Evolutionary conservation across 2,329 filamentous ascomycete genomes (phyloP), one percentile per base, ranked within the genome.

Genomic region (Talaromyces sp.): DNA sequence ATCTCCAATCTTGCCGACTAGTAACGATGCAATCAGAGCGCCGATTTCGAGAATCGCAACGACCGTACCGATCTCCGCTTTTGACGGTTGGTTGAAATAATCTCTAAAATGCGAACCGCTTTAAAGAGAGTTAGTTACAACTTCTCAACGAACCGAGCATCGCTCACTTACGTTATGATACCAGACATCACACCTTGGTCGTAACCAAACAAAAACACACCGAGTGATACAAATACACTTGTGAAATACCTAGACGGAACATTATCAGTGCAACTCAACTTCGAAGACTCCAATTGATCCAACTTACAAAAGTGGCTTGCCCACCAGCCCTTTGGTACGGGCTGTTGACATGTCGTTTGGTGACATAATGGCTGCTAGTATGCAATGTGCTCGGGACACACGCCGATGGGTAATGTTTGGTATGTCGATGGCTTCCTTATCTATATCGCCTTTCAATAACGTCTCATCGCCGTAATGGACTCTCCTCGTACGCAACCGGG

Each of bases 21-120:
- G 78, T 11, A 99, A 80, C 1, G 94, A 98, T 22, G 94, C 90
- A 72, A 96, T 90, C 68, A 99, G 90, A 43, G 95, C 95, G 66
- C 95, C 95, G 62, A 98, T 83, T 80, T 97, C 94, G 66, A 99
- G 86, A 72, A 99, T 98, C 70, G 95, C 94, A 65, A 99, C 95
- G 90, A 98, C 98, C 33, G 93, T 98, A 66, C 94, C 95, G 66
- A 99, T 89, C 76, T 97, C 88, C 56, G 93, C 92, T 71, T 87
- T 87, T 27, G 91, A 90, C 22, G 95, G 95, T 72, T 98, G 88
- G 73, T 93, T 84, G 80, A 99, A 98, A 78, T 97, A 97, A 75
- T 93, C 88, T 77, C 89, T 91, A 77, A 99, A 99, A 77, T 90
- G 91, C 10, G 87, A 85, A 68, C 93, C 93, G 65, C 93, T 97